A percentile compares a stretch with the other conserved stretches of the same genome.
These are phyloP conservation scores for Magnaporthiopsis incrustans DNA, from an alignment of 2,329 filamentous ascomycete genomes.

Conservation along the genomic window DNA sequence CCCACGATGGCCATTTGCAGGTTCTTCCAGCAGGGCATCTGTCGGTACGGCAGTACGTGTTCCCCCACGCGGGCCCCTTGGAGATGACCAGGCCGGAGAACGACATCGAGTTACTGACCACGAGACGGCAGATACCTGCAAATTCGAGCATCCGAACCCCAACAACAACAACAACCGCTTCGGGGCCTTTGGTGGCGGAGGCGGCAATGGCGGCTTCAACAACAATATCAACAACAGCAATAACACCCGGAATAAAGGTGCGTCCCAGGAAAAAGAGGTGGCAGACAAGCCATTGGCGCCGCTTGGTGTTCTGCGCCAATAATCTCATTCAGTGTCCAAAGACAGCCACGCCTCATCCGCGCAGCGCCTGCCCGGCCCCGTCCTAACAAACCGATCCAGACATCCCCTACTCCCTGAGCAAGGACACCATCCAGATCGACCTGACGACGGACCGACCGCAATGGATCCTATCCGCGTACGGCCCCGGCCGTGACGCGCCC, in stretches of 20 bases:
- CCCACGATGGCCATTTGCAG: conserved; percentile 29
- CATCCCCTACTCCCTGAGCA: conserved; percentile 43
- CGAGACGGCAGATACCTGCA: conserved; percentile 36
- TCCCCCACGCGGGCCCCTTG: not conserved
- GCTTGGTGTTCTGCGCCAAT: not conserved
- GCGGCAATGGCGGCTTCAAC: conserved; percentile 5
- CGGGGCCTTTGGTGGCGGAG: conserved; percentile 28
- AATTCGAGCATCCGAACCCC: conserved; percentile 41
- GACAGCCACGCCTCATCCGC: not conserved
- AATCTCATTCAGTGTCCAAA: not conserved
- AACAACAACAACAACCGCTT: conserved; percentile 48
- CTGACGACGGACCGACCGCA: conserved; percentile 62
- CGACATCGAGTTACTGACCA: not conserved
- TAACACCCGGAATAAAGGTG: not conserved
- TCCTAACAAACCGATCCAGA: conserved; percentile 8
- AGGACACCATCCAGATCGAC: conserved; percentile 55
- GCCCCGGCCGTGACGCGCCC: conserved; percentile 67
- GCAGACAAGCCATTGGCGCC: conserved; percentile 18
- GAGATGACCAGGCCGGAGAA: not conserved
- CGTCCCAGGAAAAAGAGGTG: not conserved
- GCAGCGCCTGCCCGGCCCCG: not conserved
- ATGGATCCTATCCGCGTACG: conserved; percentile 86
- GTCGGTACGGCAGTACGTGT: conserved; percentile 42
- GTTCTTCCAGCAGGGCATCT: conserved; percentile 43
- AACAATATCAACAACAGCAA: not conserved